phyloP scores from a whole-genome alignment of 148 eudicot genomes.

The Chenopodium formosanum region DNA sequence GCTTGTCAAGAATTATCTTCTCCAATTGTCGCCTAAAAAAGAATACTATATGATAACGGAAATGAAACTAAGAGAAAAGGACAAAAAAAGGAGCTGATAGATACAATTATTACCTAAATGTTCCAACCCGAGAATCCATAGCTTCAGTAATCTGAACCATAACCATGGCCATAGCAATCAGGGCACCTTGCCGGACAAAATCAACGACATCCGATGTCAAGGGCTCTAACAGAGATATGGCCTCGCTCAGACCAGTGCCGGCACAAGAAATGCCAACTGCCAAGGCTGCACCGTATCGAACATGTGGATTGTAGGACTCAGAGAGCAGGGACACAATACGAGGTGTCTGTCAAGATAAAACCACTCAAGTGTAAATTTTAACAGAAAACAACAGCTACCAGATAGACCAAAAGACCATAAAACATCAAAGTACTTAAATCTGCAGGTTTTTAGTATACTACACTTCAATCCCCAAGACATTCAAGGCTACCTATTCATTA shows the following conservation, averaged over 20 bases:
- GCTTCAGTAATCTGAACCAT: conserved; percentile 95
- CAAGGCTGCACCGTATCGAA: conserved; percentile 94
- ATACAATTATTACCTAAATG: conserved; percentile 61
- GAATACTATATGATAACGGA: neutral
- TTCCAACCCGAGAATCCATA: conserved; percentile 96
- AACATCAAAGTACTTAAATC: neutral
- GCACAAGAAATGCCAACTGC: conserved; percentile 99
- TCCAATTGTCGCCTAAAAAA: conserved; percentile 79
- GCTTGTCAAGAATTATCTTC: conserved; percentile 93
- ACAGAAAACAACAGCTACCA: neutral
- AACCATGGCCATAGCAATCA: conserved; percentile 99
- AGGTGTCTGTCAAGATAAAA: conserved; percentile 60
- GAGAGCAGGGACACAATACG: conserved; percentile 86
- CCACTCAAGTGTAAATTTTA: conserved; percentile 1
- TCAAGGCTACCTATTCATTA: neutral
- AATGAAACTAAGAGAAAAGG: conserved; percentile 6
- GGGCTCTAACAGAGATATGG: conserved; percentile 94
- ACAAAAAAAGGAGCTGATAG: neutral
- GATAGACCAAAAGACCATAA: neutral
- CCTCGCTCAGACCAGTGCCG: conserved; percentile 94
- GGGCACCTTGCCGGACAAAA: conserved; percentile 97
- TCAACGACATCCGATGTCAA: conserved; percentile 96
- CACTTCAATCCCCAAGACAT: neutral
- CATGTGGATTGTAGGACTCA: conserved; percentile 97
- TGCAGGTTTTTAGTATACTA: neutral